Evolutionary conservation across 2,329 filamentous ascomycete species (phyloP), one percentile per base, ranked within the genome.

Genomic region (Verticillium isaacii): DNA sequence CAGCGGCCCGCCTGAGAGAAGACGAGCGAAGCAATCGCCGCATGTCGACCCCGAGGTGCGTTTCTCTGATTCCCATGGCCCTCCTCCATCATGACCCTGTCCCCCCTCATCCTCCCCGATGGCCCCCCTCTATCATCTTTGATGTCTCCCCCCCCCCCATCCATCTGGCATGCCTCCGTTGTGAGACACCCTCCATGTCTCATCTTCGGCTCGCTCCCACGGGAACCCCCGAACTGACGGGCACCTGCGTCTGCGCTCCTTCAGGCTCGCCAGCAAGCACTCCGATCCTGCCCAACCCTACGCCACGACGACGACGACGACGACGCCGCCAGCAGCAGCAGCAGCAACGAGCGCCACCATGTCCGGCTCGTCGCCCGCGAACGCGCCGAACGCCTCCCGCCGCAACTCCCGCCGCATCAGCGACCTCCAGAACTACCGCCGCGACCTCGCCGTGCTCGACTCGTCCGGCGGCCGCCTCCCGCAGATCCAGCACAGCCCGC

Each of bases 401-500:
- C 82, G 83, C 73, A 84, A 85, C 32, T 50, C 58, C 32, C 83
- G 81, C 69, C 79, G 82, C 67, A 74, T 83, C 71, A 84, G 81
- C 77, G 86, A 89, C 71, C 82, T 91, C 68, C 80, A 80, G 71
- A 88, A 89, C 72, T 89, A 91, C 72, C 86, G 89, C 70, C 89
- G 88, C 77, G 88, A 92, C 69, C 83, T 91, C 61, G 83, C 87
- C 68, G 84, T 89, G 62, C 80, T 91, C 69, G 88, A 91, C 65
- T 83, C 84, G 37, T 80, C 83, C 62, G 83, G 85, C 66, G 78
- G 75, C 65, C 78, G 82, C 37, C 74, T 85, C 62, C 86, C 86
- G 59, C 82, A 84, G 68, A 86, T 85, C 65, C 84, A 87, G 65
- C 82, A 59, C 32, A 36, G 39, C 32, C 81, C 84, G 34, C 84